Conservation (phyloP, 371 early-diverging fungal genomes). For the Mortierella sp. region DNA sequence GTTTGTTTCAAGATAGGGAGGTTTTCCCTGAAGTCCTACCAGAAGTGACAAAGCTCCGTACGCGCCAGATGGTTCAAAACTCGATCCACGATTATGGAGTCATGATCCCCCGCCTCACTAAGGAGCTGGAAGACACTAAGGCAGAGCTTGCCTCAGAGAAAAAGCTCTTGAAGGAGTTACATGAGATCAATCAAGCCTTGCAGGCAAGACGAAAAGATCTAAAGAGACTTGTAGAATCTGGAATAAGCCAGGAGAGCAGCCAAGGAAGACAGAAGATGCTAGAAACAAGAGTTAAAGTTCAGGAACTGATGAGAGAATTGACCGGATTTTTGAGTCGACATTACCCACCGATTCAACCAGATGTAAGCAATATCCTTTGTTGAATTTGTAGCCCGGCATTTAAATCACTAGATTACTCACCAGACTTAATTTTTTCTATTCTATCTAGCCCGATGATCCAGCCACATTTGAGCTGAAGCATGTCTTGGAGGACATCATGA, state of each 20-base stretch:
- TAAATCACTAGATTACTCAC: neutral
- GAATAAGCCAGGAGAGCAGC: constrained; percentile 29
- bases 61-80: constrained; percentile 28
- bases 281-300: constrained; percentile 20
- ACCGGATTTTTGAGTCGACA: constrained; percentile 60
- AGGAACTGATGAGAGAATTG: constrained; percentile 58
- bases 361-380: constrained; percentile 49
- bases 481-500: constrained; percentile 66
- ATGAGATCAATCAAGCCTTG: constrained; percentile 43
- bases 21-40: constrained; percentile 18
- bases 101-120: constrained; percentile 22
- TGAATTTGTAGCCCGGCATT: neutral
- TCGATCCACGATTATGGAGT: constrained; percentile 28
- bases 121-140: constrained; percentile 35
- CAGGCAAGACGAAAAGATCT: constrained; percentile 40
- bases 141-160: constrained; percentile 39
- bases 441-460: constrained; percentile 10
- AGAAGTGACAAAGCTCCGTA: constrained; percentile 29
- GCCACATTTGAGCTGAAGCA: constrained; percentile 20
- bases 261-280: constrained; percentile 31
- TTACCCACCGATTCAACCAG: constrained; percentile 60
- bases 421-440: neutral
- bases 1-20: constrained; percentile 7
- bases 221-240: constrained; percentile 17
- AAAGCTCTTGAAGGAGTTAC: constrained; percentile 24